phyloP scores from a whole-genome alignment of 148 eudicot genomes.

The Euryodendron excelsum region DNA sequence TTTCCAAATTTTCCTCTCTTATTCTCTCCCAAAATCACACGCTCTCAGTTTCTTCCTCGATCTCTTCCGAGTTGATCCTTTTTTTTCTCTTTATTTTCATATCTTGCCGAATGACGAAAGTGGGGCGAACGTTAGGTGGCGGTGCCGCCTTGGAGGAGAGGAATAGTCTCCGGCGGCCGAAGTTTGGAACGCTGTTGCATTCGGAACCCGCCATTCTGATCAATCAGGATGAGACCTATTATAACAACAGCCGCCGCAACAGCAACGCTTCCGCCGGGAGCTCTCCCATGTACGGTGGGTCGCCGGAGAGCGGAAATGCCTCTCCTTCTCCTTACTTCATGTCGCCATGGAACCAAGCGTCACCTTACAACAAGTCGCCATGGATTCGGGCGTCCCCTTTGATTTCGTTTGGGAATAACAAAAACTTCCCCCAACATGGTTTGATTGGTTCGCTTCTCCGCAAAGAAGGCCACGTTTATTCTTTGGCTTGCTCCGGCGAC shows the following conservation, averaged over 20 bases:
- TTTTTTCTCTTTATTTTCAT: too few relatives aligned
- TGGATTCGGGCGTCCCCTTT: background rate
- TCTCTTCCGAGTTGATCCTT: too few relatives aligned
- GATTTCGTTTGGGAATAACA: background rate
- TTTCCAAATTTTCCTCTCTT: too few relatives aligned
- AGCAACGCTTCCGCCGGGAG: background rate
- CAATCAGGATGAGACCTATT: background rate
- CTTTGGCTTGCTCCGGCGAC: conserved; percentile 33
- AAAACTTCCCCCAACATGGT: too few relatives aligned
- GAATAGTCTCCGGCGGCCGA: background rate
- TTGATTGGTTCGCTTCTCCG: conserved; percentile 41
- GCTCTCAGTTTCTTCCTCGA: too few relatives aligned
- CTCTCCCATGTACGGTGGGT: background rate
- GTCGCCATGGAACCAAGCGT: background rate
- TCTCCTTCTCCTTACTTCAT: background rate
- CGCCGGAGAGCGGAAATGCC: background rate
- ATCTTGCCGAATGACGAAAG: background rate
- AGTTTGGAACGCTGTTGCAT: background rate
- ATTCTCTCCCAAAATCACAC: too few relatives aligned
- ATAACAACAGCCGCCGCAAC: background rate
- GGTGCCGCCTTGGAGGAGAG: background rate
- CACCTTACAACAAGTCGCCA: background rate
- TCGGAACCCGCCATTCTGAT: background rate
- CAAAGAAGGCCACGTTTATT: conserved; percentile 47
- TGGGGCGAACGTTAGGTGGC: background rate